Evolutionary conservation across 805 yeast genomes (phyloP).

Genomic region (Grigorovia transvaalensis): DNA sequence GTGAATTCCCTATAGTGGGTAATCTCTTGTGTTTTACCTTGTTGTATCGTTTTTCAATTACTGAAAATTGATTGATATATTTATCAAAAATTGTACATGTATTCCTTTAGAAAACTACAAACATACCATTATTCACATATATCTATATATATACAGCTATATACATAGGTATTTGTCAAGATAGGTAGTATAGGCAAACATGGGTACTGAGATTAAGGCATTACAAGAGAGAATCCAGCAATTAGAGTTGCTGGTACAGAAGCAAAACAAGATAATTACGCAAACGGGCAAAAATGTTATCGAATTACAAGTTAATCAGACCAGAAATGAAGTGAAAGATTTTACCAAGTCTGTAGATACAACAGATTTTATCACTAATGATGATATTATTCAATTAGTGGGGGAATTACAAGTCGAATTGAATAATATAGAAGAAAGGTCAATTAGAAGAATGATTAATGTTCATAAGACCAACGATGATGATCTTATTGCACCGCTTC

Average conservation of each 20-base stretch:
- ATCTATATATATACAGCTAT: too few relatives aligned
- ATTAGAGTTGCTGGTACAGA: conserved; percentile 45
- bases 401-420: conserved; percentile 85
- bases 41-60: background rate
- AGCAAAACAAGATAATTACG: conserved; percentile 55
- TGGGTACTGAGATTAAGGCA: conserved; percentile 52
- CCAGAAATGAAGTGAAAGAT: conserved; percentile 32
- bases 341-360: conserved; percentile 28
- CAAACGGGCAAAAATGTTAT: conserved; percentile 74
- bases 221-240: conserved; percentile 37
- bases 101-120: background rate
- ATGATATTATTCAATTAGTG: conserved; percentile 77
- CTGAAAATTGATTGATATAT: background rate
- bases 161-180: background rate
- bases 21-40: background rate
- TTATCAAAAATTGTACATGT: background rate
- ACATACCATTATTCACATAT: too few relatives aligned
- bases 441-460: conserved; percentile 61
- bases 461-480: conserved; percentile 35
- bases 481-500: conserved; percentile 51
- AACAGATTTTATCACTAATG: conserved; percentile 61
- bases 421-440: conserved; percentile 66
- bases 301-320: conserved; percentile 51
- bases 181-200: conserved; percentile 39
- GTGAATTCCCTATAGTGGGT: conserved; percentile 2